Conservation (phyloP, 228 moss, liverwort and hornwort genomes). For the Sphagnum magellanicum region DNA sequence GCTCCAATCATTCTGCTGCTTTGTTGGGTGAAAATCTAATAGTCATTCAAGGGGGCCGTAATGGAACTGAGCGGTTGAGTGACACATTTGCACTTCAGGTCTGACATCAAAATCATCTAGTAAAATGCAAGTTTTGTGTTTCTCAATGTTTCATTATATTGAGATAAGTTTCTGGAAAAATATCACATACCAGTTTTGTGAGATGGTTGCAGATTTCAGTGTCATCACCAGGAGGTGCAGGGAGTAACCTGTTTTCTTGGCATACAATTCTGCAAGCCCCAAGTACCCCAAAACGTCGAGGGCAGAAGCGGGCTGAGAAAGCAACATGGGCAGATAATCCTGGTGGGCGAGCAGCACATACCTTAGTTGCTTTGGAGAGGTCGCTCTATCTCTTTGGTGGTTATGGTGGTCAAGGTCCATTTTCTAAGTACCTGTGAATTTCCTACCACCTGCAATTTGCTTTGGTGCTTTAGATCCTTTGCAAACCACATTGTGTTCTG, state of each 20-base stretch:
- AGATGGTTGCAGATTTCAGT: conserved; percentile 25
- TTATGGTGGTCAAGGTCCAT: conserved; percentile 73
- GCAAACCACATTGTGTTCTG: no score
- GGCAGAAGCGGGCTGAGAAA: conserved; percentile 30
- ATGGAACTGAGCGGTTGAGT: conserved; percentile 57
- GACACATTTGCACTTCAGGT: conserved; percentile 53
- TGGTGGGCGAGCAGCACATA: conserved; percentile 83
- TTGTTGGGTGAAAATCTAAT: conserved; percentile 39
- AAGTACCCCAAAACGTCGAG: conserved; percentile 26
- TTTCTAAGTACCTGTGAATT: background rate
- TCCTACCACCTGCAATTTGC: no score
- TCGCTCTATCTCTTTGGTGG: conserved; percentile 71
- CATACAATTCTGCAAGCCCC: conserved; percentile 43
- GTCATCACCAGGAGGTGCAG: conserved; percentile 16
- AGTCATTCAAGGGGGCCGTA: conserved; percentile 69
- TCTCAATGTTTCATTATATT: no score
- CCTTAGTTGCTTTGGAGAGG: conserved; percentile 33
- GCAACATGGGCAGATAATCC: conserved; percentile 28
- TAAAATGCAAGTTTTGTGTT: no score
- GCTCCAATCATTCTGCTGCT: conserved; percentile 75
- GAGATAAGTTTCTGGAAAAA: no score
- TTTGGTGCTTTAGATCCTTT: no score
- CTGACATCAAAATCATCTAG: background rate
- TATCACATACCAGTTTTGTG: no score
- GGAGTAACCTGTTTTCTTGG: conserved; percentile 47